Conservation (phyloP, 345 rosid species). For the Eucalyptus cloeziana region DNA sequence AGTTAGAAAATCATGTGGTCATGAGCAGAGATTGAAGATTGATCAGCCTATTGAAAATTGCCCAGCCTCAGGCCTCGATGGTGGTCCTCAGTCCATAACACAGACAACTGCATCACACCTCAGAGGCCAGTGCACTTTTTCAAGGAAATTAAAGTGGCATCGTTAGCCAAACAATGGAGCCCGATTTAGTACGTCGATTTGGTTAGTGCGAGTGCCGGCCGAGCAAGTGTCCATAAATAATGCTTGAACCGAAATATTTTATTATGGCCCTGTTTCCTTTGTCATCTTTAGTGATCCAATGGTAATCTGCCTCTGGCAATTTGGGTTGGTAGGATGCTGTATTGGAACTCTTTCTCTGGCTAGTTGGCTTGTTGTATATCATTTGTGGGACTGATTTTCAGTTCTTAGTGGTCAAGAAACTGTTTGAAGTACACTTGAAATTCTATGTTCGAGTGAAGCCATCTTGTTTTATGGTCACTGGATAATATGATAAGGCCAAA, state of each 20-base stretch:
- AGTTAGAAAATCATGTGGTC: background rate
- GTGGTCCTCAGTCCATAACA: background rate
- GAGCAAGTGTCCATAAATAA: background rate
- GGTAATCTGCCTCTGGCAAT: background rate
- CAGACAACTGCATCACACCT: background rate
- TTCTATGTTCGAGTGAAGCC: background rate
- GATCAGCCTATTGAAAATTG: background rate
- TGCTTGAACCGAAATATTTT: background rate
- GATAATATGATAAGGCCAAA: background rate
- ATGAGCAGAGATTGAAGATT: background rate
- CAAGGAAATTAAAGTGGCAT: background rate
- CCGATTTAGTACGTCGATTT: background rate
- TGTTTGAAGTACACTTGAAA: background rate
- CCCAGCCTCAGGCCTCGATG: background rate
- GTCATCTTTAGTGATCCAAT: background rate
- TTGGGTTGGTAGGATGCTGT: background rate
- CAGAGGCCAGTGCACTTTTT: background rate
- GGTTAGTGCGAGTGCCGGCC: background rate
- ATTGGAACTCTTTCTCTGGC: background rate
- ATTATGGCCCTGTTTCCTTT: background rate
- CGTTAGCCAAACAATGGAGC: background rate
- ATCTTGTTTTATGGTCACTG: background rate
- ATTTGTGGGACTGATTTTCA: background rate
- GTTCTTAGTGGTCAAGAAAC: background rate
- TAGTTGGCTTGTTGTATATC: background rate